Evolutionary conservation across 2,329 filamentous ascomycete genomes (phyloP).

Genomic region (Diaporthe ilicicola): DNA sequence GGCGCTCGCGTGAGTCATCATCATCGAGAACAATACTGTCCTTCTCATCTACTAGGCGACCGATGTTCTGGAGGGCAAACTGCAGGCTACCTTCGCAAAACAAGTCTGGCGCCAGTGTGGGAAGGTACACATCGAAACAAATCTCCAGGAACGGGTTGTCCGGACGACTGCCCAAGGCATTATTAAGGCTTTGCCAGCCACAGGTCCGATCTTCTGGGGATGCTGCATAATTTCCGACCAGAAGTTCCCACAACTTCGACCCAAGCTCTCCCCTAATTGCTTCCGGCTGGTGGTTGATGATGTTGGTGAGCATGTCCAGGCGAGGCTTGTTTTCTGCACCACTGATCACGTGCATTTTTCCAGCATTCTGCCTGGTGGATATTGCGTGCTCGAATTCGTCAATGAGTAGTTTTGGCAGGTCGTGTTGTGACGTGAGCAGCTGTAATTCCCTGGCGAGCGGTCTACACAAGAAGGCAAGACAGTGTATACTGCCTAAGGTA

Average conservation of each 20-base stretch:
- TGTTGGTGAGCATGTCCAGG: constrained; percentile 63
- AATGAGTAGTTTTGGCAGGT: constrained; percentile 68
- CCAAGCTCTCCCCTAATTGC: constrained; percentile 71
- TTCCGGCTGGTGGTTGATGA: constrained; percentile 67
- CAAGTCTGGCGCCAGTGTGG: constrained; percentile 62
- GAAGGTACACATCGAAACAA: constrained; percentile 66
- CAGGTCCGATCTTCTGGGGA: constrained; percentile 68
- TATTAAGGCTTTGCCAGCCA: constrained; percentile 75
- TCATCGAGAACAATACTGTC: constrained; percentile 55
- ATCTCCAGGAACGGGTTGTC: constrained; percentile 64
- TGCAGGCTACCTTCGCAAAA: constrained; percentile 70
- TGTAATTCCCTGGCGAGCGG: constrained; percentile 61
- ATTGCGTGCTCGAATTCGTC: constrained; percentile 70
- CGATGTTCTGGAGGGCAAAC: constrained; percentile 65
- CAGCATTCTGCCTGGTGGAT: constrained; percentile 48
- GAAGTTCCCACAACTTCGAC: constrained; percentile 72
- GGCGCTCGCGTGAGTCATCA: constrained; percentile 59
- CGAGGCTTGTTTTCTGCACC: constrained; percentile 60
- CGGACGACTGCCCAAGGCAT: constrained; percentile 51
- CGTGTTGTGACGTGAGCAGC: constrained; percentile 66
- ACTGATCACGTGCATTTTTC: constrained; percentile 55
- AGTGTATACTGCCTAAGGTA: constrained; percentile 78
- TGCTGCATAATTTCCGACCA: constrained; percentile 72
- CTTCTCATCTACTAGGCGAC: constrained; percentile 55
- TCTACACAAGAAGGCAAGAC: constrained; percentile 59